Evolutionary conservation across 2,329 filamentous ascomycete genomes (phyloP).

Genomic region (Fusarium sp.): DNA sequence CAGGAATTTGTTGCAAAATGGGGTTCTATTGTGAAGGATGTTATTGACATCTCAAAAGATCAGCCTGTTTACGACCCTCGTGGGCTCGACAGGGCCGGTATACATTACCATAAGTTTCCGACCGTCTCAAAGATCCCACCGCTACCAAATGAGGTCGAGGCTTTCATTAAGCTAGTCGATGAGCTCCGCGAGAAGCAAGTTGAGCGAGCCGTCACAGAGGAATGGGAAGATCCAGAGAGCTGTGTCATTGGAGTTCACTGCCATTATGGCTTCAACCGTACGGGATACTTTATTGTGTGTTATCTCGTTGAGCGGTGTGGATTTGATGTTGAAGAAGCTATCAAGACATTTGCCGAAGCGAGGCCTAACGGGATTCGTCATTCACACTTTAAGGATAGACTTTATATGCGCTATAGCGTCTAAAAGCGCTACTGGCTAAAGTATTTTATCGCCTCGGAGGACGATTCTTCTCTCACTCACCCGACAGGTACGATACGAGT

Average conservation of each 20-base stretch:
- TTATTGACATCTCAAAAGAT: conserved; percentile 93
- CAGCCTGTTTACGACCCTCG: conserved; percentile 87
- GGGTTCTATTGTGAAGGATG: conserved; percentile 74
- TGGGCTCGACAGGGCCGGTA: conserved; percentile 72
- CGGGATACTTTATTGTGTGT: conserved; percentile 88
- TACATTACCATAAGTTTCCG: conserved; percentile 86
- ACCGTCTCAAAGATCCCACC: conserved; percentile 94
- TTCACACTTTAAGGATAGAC: conserved; percentile 84
- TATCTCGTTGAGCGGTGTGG: conserved; percentile 88
- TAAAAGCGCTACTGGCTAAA: not conserved
- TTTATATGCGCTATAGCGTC: conserved; percentile 78
- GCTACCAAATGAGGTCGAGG: conserved; percentile 61
- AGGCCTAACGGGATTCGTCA: conserved; percentile 89
- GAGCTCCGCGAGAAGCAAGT: conserved; percentile 66
- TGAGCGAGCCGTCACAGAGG: conserved; percentile 51
- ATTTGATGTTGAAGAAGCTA: conserved; percentile 78
- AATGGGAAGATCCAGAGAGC: conserved; percentile 53
- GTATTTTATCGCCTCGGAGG: not conserved
- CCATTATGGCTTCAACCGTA: conserved; percentile 95
- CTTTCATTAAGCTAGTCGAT: conserved; percentile 68
- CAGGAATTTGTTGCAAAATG: conserved; percentile 75
- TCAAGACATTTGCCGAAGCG: conserved; percentile 78
- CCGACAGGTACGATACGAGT: not conserved
- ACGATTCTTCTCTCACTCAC: not conserved
- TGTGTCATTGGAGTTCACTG: conserved; percentile 86